A percentile compares a stretch with the other conserved stretches of the same genome.
These are phyloP conservation scores for Torulaspora delbrueckii DNA, from an alignment of 805 yeast genomes.

Conservation along the genomic window DNA sequence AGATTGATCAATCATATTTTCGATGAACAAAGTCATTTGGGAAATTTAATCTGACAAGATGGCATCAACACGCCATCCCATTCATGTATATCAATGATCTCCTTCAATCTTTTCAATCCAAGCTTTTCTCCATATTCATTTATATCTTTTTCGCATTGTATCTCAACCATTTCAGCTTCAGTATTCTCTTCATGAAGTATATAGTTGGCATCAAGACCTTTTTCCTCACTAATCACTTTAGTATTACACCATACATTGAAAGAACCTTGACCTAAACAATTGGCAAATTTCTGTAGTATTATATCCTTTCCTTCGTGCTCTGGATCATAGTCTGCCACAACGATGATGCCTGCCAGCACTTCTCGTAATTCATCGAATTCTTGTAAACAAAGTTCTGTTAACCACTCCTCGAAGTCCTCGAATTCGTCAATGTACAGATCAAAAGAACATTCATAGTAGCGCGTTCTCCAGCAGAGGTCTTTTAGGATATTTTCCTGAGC, in stretches of 20 bases:
- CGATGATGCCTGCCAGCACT: conserved; percentile 43
- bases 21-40: not conserved
- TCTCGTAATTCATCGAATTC: conserved; percentile 41
- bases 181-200: not conserved
- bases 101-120: conserved; percentile 43
- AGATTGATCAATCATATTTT: too few species aligned
- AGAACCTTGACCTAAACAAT: conserved; percentile 30
- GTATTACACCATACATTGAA: conserved; percentile 26
- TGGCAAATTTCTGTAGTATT: not conserved
- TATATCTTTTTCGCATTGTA: conserved; percentile 19
- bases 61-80: conserved; percentile 37
- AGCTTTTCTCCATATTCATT: conserved; percentile 43
- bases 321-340: conserved; percentile 28
- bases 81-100: conserved; percentile 45
- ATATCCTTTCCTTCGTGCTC: not conserved
- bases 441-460: conserved; percentile 31
- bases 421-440: conserved; percentile 33
- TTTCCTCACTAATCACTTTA: conserved; percentile 17
- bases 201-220: conserved; percentile 38
- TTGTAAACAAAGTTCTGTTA: conserved; percentile 34
- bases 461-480: conserved; percentile 27
- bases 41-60: not conserved
- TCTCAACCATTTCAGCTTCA: conserved; percentile 40
- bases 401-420: conserved; percentile 34
- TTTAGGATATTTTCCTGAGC: conserved; percentile 16